Percentiles rank a stretch among this genome's conserved stretches.
Evolutionary conservation across 2,329 filamentous ascomycete species (phyloP).

Genomic region (Cephalotrichum gorgonifer): DNA sequence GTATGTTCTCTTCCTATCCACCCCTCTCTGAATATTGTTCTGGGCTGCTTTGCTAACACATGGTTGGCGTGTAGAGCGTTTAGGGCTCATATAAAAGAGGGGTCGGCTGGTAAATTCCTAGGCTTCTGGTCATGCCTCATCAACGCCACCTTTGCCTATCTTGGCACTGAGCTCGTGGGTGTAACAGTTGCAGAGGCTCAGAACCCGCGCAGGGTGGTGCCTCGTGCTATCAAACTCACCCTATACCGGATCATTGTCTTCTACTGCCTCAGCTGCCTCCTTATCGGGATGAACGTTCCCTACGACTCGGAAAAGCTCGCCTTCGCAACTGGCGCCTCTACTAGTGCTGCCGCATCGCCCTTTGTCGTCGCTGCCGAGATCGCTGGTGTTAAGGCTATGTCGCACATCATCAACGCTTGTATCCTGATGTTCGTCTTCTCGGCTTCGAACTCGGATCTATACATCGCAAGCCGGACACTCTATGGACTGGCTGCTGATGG

Average conservation of each 20-base stretch:
- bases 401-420: conserved; percentile 13
- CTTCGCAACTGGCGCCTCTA: not conserved
- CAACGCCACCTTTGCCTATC: conserved; percentile 27
- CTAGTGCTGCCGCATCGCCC: conserved; percentile 10
- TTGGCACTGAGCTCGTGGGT: conserved; percentile 12
- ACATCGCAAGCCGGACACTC: conserved; percentile 28
- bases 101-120: conserved; percentile 24
- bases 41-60: conserved; percentile 16
- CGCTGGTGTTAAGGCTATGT: conserved; percentile 11
- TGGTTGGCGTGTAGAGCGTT: conserved; percentile 24
- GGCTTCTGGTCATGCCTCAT: conserved; percentile 27
- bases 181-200: conserved; percentile 13
- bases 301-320: conserved; percentile 11
- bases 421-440: conserved; percentile 13
- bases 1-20: conserved; percentile 17
- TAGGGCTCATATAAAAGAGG: conserved; percentile 21
- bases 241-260: conserved; percentile 16
- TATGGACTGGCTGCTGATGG: conserved; percentile 27
- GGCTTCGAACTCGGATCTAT: conserved; percentile 11
- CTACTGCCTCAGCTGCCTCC: conserved; percentile 13
- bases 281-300: conserved; percentile 15
- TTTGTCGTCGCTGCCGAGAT: conserved; percentile 14
- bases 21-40: too few relatives aligned
- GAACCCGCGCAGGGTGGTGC: conserved; percentile 14
- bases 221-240: conserved; percentile 13